These are phyloP conservation scores for Gracilaria gracilis DNA, from an alignment of 23 red algal species.

Conservation along the genomic window DNA sequence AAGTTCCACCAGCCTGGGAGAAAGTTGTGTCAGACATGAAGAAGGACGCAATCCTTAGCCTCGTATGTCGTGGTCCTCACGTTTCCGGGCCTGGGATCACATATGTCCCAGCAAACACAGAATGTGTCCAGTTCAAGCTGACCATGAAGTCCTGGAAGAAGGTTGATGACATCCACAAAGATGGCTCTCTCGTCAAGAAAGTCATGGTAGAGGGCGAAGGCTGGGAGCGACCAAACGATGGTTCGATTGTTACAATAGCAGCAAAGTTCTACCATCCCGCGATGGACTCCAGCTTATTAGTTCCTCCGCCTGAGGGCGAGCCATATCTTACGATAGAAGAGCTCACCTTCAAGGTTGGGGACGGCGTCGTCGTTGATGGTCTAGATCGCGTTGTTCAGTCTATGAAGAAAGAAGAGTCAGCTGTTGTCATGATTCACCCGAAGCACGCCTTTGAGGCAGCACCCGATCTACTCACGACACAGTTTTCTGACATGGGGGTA, in stretches of 20 bases:
- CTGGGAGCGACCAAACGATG: conserved; percentile 94
- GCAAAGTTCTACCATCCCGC: conserved; percentile 50
- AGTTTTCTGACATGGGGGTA: conserved; percentile 41
- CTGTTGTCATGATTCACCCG: conserved; percentile 71
- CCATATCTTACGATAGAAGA: conserved; percentile 36
- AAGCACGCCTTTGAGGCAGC: conserved; percentile 60
- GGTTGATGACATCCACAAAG: conserved; percentile 72
- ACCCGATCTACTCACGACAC: conserved; percentile 26
- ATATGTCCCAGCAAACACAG: conserved; percentile 47
- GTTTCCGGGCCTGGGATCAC: conserved; percentile 37
- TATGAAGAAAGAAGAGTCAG: conserved; percentile 89
- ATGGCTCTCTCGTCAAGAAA: conserved; percentile 87
- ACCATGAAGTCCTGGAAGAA: conserved; percentile 80
- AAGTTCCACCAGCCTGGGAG: conserved; percentile 63
- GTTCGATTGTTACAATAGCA: conserved; percentile 40
- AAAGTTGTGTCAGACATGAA: conserved; percentile 90
- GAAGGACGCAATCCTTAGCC: conserved; percentile 50
- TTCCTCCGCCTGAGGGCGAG: conserved; percentile 54
- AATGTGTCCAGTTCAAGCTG: conserved; percentile 70
- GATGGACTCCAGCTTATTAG: conserved; percentile 41
- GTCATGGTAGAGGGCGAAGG: conserved; percentile 90
- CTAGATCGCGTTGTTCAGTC: conserved; percentile 84
- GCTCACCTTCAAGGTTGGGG: conserved; percentile 58
- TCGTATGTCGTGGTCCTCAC: conserved; percentile 40
- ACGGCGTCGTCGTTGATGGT: conserved; percentile 69